A percentile compares a stretch with the other conserved stretches of the same genome.
Conservation (phyloP, 169 alveolate genomes). For the Theileria luwenshuni region DNA sequence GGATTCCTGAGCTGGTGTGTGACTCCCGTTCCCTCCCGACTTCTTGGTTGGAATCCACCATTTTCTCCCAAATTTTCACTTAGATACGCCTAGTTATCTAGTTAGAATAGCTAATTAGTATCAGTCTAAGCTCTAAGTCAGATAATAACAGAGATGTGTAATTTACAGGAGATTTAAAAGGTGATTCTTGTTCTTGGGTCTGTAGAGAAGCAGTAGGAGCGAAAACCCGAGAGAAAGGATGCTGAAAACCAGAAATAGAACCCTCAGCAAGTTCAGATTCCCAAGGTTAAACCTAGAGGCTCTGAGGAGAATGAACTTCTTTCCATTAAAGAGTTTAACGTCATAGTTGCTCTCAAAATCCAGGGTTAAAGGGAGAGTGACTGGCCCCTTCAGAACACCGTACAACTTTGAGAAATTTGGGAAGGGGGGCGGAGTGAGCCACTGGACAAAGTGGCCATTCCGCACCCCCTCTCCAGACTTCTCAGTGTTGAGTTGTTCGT, state of each 20-base stretch:
- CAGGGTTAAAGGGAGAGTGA: constrained; percentile 73
- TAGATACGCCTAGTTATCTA: no score
- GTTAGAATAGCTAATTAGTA: no score
- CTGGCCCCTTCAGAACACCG: constrained; percentile 73
- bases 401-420: constrained; percentile 77
- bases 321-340: constrained; percentile 69
- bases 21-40: no score
- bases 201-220: constrained; percentile 23
- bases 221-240: constrained; percentile 23
- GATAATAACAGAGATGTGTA: no score
- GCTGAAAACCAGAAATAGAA: constrained; percentile 19
- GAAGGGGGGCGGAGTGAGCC: constrained; percentile 84
- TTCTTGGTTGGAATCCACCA: no score
- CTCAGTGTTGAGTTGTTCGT: constrained; percentile 7
- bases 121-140: no score
- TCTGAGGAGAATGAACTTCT: constrained; percentile 68
- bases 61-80: no score
- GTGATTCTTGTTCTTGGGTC: constrained; percentile 34
- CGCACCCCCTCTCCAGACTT: constrained; percentile 77
- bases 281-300: constrained; percentile 50
- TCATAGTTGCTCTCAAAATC: constrained; percentile 69
- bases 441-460: constrained; percentile 82
- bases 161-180: constrained; percentile 37
- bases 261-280: constrained; percentile 22
- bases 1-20: no score